These are phyloP conservation scores for Podosphaera aphanis DNA, from an alignment of 2,329 filamentous ascomycete genomes.

Conservation along the genomic window DNA sequence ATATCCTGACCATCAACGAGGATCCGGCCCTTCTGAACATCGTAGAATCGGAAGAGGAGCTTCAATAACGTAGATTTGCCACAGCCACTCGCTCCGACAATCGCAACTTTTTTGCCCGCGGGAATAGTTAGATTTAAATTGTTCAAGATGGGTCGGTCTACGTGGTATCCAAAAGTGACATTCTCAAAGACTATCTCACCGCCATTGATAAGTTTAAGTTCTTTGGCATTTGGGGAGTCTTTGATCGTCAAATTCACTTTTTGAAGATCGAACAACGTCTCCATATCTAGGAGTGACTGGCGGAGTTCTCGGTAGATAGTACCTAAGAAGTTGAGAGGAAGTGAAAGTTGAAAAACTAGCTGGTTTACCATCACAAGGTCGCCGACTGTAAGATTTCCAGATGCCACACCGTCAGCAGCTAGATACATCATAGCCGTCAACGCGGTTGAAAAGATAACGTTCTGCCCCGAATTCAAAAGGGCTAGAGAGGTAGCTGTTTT, in stretches of 20 bases:
- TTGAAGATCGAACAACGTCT: slow-evolving; percentile 89
- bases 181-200: slow-evolving; percentile 90
- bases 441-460: slow-evolving; percentile 86
- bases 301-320: slow-evolving; percentile 89
- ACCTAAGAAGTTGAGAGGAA: slow-evolving; percentile 93
- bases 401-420: slow-evolving; percentile 69
- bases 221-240: slow-evolving; percentile 50
- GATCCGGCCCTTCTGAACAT: slow-evolving; percentile 65
- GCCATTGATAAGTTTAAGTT: slow-evolving; percentile 47
- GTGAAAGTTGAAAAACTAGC: slow-evolving; percentile 89
- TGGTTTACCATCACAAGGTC: slow-evolving; percentile 98
- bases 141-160: slow-evolving; percentile 65
- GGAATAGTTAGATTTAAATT: slow-evolving; percentile 76
- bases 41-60: slow-evolving; percentile 84
- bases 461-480: slow-evolving; percentile 83
- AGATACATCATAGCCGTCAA: slow-evolving; percentile 97
- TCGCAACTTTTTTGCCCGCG: slow-evolving; percentile 82
- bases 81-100: slow-evolving; percentile 86
- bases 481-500: slow-evolving; percentile 88
- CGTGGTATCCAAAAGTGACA: slow-evolving; percentile 78
- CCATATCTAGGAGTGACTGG: slow-evolving; percentile 92
- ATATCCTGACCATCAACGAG: slow-evolving; percentile 86
- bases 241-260: slow-evolving; percentile 80
- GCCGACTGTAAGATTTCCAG: slow-evolving; percentile 63
- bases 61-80: slow-evolving; percentile 87